Conservation (phyloP, 2,329 filamentous ascomycete genomes). For the Arthroderma sp. region DNA sequence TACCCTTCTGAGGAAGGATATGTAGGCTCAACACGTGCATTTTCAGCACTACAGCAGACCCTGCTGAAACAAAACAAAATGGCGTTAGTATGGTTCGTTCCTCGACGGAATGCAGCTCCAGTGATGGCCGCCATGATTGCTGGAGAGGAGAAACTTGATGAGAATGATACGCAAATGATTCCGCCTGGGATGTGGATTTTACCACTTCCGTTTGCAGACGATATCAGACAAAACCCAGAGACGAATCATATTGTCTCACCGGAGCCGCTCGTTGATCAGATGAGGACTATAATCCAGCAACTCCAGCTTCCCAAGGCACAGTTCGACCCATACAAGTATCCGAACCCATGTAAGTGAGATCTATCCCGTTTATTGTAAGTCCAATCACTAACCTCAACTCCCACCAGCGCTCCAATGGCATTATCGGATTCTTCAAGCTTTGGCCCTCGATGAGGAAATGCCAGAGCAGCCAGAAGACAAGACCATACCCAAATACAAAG, state of each 20-base stretch:
- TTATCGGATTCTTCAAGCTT: constrained; percentile 81
- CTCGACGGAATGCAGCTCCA: constrained; percentile 68
- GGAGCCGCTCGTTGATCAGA: constrained; percentile 62
- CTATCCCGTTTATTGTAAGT: neutral
- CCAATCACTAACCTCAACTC: neutral
- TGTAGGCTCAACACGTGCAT: constrained; percentile 83
- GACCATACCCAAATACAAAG: constrained; percentile 70
- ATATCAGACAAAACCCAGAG: constrained; percentile 64
- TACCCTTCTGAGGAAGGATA: constrained; percentile 87
- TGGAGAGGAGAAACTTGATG: constrained; percentile 53
- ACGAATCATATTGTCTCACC: constrained; percentile 47
- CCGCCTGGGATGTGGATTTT: constrained; percentile 83
- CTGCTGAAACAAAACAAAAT: constrained; percentile 67
- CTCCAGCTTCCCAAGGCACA: constrained; percentile 73
- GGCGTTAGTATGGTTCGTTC: constrained; percentile 78
- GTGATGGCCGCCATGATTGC: constrained; percentile 71
- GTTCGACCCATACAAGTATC: constrained; percentile 78
- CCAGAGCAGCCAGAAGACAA: constrained; percentile 63
- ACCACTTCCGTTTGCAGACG: constrained; percentile 78
- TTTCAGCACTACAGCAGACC: constrained; percentile 81
- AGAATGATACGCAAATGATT: constrained; percentile 55
- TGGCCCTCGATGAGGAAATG: constrained; percentile 83
- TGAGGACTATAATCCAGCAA: constrained; percentile 73
- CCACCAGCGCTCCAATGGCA: constrained; percentile 72
- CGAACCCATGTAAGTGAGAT: constrained; percentile 54